A percentile compares a stretch with the other conserved stretches of the same genome.
phyloP scores from a whole-genome alignment of 1,284 basidiomycete genomes.

The Cutaneotrichosporon sp. region DNA sequence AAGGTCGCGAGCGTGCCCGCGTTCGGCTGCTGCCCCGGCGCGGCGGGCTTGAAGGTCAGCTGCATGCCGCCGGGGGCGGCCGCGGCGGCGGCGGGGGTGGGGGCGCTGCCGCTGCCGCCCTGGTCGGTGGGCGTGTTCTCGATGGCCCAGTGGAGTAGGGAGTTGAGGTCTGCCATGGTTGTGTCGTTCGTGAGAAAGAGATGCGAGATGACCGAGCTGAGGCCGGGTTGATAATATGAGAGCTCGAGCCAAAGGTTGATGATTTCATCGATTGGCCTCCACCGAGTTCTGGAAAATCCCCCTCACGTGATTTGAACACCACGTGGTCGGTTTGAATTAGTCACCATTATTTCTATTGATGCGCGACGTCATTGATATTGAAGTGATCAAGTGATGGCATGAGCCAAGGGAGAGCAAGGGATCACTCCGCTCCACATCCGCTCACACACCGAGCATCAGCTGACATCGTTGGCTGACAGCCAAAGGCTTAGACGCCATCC shows the following conservation, averaged over 20 bases:
- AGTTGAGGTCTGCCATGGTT: constrained; percentile 28
- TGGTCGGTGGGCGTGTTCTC: constrained; percentile 36
- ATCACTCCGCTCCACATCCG: background rate
- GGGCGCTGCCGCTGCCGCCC: background rate
- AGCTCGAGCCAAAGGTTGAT: background rate
- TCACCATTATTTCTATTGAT: background rate
- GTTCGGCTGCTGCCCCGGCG: constrained; percentile 18
- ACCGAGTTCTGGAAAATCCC: constrained; percentile 7
- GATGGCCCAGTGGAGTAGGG: constrained; percentile 33
- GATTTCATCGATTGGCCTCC: constrained; percentile 12
- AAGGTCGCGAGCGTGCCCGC: constrained; percentile 27
- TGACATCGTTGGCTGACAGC: background rate
- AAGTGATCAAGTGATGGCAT: background rate
- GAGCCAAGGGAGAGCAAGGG: too few species aligned
- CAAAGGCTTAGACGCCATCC: background rate
- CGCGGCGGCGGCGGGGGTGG: background rate
- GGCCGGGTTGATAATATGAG: background rate
- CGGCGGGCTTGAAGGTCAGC: constrained; percentile 41
- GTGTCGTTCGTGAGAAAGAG: background rate
- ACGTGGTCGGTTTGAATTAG: background rate
- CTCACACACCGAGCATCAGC: too few species aligned
- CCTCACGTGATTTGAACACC: background rate
- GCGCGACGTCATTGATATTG: background rate
- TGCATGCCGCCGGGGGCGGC: constrained; percentile 25
- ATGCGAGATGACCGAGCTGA: background rate